Base-by-base conservation (phyloP, 2,329 filamentous ascomycete species). In the Diaporthe humulicola region DNA sequence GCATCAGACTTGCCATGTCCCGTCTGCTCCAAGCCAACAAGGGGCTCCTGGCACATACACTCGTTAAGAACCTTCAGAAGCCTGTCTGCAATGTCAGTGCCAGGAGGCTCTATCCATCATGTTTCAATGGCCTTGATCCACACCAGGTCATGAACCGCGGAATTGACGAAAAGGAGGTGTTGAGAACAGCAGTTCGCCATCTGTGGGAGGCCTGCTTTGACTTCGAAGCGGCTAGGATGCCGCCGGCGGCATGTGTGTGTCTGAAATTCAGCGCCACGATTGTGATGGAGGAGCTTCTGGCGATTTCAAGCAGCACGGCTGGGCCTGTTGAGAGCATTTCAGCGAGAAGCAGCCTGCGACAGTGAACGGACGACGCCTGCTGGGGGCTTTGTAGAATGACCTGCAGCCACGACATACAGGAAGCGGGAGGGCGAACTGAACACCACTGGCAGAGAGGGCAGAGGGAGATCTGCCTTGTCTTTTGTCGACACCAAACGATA, bases 211-310 rank as follows among this genome's bases (percentile, higher is more conserved):
- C 69, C 12, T 48, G 54, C 25, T 40, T 56, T 48, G 14, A 48
- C 28, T 71, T 58, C n/a, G 54, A 45, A 58, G 54, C 52, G 30
- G 69, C 69, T 6, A 54, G 40, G 7, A 71, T 71, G 54, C 8
- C 17, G 38, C 14, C 2, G 40, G 54, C 69, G 40, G 69, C 69
- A n/a, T 7, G 2, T 17, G 38, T 22, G 17, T 71, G 69, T 25
- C 19, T 48, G 28, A 40, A 48, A n/a, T 58, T 58, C 54, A 33
- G 38, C 14, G 5, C 22, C 25, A 9, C 4, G 15, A 19, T 71
- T 25, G 56, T 58, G 14, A 19, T 12, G 7, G 28, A 58, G 33
- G 52, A 45, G 52, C 12, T 48, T 25, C n/a, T 45, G 42, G 8
- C 30, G 28, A 17, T 10, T 42, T 4, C 8, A 14, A 3, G 2